Conservation (phyloP, 2,329 filamentous ascomycete genomes). For the Trichoderma cornu-damae region DNA sequence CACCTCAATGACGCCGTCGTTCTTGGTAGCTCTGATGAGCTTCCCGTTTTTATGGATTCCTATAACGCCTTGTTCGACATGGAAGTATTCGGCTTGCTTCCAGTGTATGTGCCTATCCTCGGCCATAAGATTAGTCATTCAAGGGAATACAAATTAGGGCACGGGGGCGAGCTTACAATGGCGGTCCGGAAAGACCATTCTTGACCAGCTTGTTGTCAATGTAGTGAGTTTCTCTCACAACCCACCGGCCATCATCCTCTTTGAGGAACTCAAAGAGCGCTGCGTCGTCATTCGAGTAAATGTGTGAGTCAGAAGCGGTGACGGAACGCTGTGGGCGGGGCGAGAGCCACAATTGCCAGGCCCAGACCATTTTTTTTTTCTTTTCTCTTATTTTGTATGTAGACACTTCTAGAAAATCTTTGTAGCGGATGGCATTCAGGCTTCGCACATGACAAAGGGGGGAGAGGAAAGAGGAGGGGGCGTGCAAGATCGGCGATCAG, state of each 20-base stretch:
- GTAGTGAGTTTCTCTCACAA: constrained; percentile 5
- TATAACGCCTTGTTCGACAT: constrained; percentile 1
- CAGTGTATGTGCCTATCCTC: constrained; percentile 4
- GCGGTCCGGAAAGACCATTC: constrained; percentile 4
- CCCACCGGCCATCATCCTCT: constrained; percentile 5
- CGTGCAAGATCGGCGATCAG: neutral
- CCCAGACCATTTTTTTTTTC: neutral
- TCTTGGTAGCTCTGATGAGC: neutral
- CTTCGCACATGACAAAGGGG: neutral
- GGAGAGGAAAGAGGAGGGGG: neutral
- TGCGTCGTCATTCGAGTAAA: neutral
- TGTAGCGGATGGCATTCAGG: neutral
- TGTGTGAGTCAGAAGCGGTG: neutral
- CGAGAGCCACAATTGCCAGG: constrained; percentile 10
- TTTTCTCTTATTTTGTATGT: neutral
- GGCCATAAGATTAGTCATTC: neutral
- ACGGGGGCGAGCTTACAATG: neutral
- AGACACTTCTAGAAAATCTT: accelerated
- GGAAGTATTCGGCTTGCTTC: constrained; percentile 2
- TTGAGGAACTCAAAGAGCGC: constrained; percentile 11
- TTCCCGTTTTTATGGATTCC: neutral
- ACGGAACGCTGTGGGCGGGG: constrained; percentile 1
- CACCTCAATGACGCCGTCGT: constrained; percentile 9
- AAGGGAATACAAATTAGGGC: neutral
- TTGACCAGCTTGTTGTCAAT: neutral